Percentiles rank a stretch among this genome's conserved stretches.
phyloP scores from a whole-genome alignment of 1,284 basidiomycete genomes.

The Cutaneotrichosporon dermatis region DNA sequence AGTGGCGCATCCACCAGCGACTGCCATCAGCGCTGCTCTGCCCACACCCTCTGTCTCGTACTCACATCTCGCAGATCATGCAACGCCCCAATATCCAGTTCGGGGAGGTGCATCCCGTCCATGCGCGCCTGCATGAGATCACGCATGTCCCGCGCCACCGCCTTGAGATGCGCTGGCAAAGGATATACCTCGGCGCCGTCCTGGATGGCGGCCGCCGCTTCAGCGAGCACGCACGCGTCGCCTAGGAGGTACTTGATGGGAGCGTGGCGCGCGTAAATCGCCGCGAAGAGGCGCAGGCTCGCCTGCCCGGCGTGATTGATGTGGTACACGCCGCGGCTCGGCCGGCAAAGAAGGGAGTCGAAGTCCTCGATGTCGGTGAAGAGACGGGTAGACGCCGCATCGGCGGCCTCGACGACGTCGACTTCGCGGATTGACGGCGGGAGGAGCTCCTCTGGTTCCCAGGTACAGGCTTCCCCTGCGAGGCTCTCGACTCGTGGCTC shows the following conservation, averaged over 20 bases:
- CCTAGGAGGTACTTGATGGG: background rate
- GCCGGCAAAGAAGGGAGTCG: constrained; percentile 7
- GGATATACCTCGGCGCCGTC: background rate
- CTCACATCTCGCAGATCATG: constrained; percentile 33
- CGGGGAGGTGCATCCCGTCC: constrained; percentile 17
- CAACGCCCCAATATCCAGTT: constrained; percentile 21
- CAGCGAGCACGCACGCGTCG: constrained; percentile 9
- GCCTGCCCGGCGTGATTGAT: constrained; percentile 25
- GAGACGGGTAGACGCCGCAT: background rate
- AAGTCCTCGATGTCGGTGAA: constrained; percentile 1
- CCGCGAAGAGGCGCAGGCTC: constrained; percentile 21
- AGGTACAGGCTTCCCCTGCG: constrained; percentile 30
- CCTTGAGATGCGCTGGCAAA: background rate
- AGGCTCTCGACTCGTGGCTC: background rate
- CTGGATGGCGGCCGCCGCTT: constrained; percentile 5
- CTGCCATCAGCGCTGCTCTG: constrained; percentile 11
- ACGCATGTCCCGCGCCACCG: background rate
- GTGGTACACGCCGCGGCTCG: constrained; percentile 17
- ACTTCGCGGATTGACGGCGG: constrained; percentile 14
- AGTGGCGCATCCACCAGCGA: constrained; percentile 16
- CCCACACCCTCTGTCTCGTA: background rate
- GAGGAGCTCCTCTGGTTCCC: constrained; percentile 26
- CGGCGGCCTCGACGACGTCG: background rate
- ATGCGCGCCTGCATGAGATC: constrained; percentile 18
- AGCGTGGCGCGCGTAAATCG: constrained; percentile 5